These are phyloP conservation scores for Pholiota adiposa DNA, from an alignment of 1,284 basidiomycete genomes.

Conservation along the genomic window DNA sequence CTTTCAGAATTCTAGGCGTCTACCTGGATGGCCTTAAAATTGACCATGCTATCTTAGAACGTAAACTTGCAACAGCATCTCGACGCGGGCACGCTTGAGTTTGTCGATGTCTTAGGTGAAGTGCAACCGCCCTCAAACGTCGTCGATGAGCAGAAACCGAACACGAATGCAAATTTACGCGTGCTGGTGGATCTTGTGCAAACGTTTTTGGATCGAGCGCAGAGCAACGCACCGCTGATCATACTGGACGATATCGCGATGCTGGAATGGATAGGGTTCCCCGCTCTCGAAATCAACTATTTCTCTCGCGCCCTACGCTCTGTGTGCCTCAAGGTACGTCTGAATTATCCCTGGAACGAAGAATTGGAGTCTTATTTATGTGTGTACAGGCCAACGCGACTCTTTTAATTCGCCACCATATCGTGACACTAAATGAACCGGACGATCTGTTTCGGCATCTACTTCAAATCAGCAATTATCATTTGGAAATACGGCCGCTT, in stretches of 20 bases:
- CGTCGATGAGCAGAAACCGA: slow-evolving; percentile 14
- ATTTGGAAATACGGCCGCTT: slow-evolving; percentile 70
- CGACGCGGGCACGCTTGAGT: slow-evolving; percentile 47
- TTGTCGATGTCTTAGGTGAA: slow-evolving; percentile 51
- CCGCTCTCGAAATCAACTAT: slow-evolving; percentile 50
- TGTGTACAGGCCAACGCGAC: slow-evolving; percentile 57
- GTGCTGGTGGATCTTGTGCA: slow-evolving; percentile 39
- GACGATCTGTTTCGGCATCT: slow-evolving; percentile 62
- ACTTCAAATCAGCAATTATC: slow-evolving; percentile 62
- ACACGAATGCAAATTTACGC: slow-evolving; percentile 30
- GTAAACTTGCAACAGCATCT: slow-evolving; percentile 53
- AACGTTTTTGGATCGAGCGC: slow-evolving; percentile 9
- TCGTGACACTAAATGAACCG: slow-evolving; percentile 53
- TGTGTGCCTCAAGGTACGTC: slow-evolving; percentile 56
- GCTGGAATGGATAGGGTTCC: slow-evolving; percentile 69
- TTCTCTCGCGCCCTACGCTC: slow-evolving; percentile 62
- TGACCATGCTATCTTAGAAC: slow-evolving; percentile 40
- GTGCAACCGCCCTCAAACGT: slow-evolving; percentile 20
- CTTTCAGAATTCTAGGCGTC: not conserved
- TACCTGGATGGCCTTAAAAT: not conserved
- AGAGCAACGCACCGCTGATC: slow-evolving; percentile 40
- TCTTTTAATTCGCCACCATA: slow-evolving; percentile 66
- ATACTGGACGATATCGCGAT: slow-evolving; percentile 69
- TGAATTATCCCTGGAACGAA: not conserved
- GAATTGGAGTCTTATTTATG: not conserved